phyloP scores from a whole-genome alignment of 2,329 filamentous ascomycete species.

The Epichloe scottii region DNA sequence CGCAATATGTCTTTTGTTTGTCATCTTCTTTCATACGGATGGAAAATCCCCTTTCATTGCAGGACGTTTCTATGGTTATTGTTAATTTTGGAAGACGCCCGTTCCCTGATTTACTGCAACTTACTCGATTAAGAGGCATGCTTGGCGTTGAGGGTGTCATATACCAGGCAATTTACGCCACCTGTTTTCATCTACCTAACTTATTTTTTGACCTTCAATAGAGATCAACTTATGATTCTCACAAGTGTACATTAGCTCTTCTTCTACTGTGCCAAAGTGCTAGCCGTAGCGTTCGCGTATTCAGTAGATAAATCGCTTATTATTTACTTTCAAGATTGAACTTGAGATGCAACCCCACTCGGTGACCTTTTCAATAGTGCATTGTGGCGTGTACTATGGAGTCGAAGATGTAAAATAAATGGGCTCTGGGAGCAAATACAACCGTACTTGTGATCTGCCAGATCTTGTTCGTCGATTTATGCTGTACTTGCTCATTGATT shows the following conservation, averaged over 20 bases:
- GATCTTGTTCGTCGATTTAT: neutral
- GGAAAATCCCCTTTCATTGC: neutral
- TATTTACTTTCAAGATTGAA: too few relatives aligned
- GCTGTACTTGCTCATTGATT: neutral
- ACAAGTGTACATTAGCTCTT: neutral
- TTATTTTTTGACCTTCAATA: neutral
- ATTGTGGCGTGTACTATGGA: neutral
- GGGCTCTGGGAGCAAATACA: neutral
- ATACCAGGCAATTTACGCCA: constrained; percentile 6
- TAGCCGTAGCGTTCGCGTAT: neutral
- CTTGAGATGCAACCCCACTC: too few relatives aligned
- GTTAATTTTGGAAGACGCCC: neutral
- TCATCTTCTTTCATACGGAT: neutral
- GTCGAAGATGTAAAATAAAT: neutral
- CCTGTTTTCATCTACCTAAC: constrained; percentile 1
- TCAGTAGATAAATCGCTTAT: neutral
- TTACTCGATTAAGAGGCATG: neutral
- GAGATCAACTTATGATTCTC: neutral
- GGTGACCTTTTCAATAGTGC: too few relatives aligned
- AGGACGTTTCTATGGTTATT: neutral
- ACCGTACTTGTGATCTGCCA: neutral
- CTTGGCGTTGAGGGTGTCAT: constrained; percentile 7
- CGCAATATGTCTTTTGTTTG: neutral
- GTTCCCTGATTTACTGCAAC: neutral
- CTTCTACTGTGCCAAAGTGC: neutral